A percentile compares a stretch with the other conserved stretches of the same genome.
Evolutionary conservation across 208 protist species (phyloP).

Genomic region (Crithidia bombi): DNA sequence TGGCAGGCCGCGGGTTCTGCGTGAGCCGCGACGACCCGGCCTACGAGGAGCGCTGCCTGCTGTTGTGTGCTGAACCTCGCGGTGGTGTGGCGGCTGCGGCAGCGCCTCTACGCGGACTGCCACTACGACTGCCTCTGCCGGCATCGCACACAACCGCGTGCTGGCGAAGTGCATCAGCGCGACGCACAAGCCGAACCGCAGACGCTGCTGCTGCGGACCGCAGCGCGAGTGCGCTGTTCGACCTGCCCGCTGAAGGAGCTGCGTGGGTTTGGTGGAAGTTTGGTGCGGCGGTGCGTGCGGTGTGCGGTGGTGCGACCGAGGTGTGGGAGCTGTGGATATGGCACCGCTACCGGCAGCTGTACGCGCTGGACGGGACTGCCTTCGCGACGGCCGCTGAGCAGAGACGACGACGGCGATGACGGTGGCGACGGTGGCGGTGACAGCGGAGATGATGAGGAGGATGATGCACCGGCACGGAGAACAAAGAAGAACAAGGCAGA

Average conservation of each 20-base stretch:
- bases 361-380: constrained; percentile 2
- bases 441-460: too few species aligned
- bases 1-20: constrained; percentile 45
- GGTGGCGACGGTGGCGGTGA: too few species aligned
- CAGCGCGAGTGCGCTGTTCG: constrained; percentile 61
- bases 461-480: too few species aligned
- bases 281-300: constrained; percentile 48
- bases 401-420: constrained; percentile 14
- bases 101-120: constrained; percentile 58
- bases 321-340: constrained; percentile 67
- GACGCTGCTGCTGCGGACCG: constrained; percentile 70
- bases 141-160: constrained; percentile 84
- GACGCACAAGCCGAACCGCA: constrained; percentile 86
- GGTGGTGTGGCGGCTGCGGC: constrained; percentile 68
- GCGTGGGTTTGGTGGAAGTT: constrained; percentile 88
- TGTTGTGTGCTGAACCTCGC: constrained; percentile 66
- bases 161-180: constrained; percentile 85
- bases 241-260: constrained; percentile 55
- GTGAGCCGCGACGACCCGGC: constrained; percentile 22
- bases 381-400: constrained; percentile 7
- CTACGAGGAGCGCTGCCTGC: constrained; percentile 48
- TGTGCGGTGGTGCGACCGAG: constrained; percentile 42
- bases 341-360: constrained; percentile 34
- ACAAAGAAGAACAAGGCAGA: not conserved
- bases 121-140: constrained; percentile 87